Percentiles rank a stretch among this genome's conserved stretches.
These are phyloP conservation scores for Coniochaeta ligniaria DNA, from an alignment of 2,329 filamentous ascomycete species.

Conservation along the genomic window DNA sequence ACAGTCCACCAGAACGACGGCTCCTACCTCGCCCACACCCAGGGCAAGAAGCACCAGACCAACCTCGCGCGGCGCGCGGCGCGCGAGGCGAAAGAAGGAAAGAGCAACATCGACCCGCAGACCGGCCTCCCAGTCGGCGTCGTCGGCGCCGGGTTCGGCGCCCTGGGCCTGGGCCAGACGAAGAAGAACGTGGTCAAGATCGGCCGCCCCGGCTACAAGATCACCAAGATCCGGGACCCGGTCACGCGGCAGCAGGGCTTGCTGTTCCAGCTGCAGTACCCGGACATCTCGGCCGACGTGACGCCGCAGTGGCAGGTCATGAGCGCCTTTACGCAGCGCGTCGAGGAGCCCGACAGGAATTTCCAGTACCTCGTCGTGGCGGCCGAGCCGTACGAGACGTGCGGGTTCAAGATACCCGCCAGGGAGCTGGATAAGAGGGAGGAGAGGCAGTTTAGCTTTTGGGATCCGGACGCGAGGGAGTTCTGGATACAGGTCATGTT, in stretches of 20 bases:
- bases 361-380: conserved; percentile 94
- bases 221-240: conserved; percentile 90
- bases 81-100: conserved; percentile 88
- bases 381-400: conserved; percentile 96
- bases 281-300: conserved; percentile 72
- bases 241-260: conserved; percentile 82
- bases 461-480: conserved; percentile 91
- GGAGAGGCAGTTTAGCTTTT: conserved; percentile 87
- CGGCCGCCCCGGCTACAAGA: conserved; percentile 92
- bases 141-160: conserved; percentile 58
- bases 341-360: conserved; percentile 89
- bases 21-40: conserved; percentile 96
- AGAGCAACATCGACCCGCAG: conserved; percentile 59
- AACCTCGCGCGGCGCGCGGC: conserved; percentile 93
- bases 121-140: conserved; percentile 69
- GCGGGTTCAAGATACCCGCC: conserved; percentile 91
- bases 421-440: conserved; percentile 86
- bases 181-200: conserved; percentile 87
- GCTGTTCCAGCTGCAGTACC: conserved; percentile 94
- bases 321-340: conserved; percentile 93
- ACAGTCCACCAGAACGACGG: conserved; percentile 99
- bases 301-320: conserved; percentile 88
- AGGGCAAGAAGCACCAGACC: conserved; percentile 97
- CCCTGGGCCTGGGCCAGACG: conserved; percentile 42
- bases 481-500: conserved; percentile 98